phyloP scores from a whole-genome alignment of 495 filamentous ascomycete species.

The Lophium mytilinum region DNA sequence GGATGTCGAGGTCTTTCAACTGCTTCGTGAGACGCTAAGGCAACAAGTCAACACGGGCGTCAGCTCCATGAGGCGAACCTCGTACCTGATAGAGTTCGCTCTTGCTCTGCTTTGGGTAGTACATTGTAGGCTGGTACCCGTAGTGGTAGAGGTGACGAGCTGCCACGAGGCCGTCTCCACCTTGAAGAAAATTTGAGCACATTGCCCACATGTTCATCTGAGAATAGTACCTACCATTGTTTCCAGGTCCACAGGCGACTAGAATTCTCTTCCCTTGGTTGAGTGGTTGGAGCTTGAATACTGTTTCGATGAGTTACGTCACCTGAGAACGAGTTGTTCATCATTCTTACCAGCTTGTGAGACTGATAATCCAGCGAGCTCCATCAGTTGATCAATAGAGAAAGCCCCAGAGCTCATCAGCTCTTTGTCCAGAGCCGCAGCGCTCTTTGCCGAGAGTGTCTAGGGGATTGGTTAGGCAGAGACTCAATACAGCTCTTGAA shows the following conservation, averaged over 20 bases:
- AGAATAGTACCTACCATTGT: conserved; percentile 64
- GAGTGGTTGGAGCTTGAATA: conserved; percentile 75
- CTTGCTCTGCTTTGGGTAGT: conserved; percentile 85
- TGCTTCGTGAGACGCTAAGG: conserved; percentile 69
- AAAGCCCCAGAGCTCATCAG: conserved; percentile 90
- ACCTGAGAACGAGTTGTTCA: conserved; percentile 6
- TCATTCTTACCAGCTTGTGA: conserved; percentile 68
- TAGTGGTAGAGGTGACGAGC: conserved; percentile 92
- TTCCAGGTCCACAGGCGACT: conserved; percentile 87
- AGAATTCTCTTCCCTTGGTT: conserved; percentile 65
- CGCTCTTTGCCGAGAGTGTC: conserved; percentile 82
- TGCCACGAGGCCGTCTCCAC: conserved; percentile 91
- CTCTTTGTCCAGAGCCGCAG: conserved; percentile 81
- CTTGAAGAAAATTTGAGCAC: conserved; percentile 31
- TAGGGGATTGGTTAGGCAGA: conserved; percentile 26
- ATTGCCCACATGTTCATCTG: not conserved
- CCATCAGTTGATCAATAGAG: conserved; percentile 95
- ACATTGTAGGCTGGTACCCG: conserved; percentile 81
- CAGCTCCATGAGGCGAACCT: not conserved
- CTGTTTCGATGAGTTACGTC: conserved; percentile 35
- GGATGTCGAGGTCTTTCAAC: conserved; percentile 70
- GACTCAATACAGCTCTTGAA: not conserved
- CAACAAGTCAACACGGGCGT: too few relatives aligned
- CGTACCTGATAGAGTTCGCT: conserved; percentile 78
- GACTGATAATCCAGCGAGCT: conserved; percentile 86